A percentile compares a stretch with the other conserved stretches of the same genome.
These are phyloP conservation scores for Daphne laureola DNA, from an alignment of 441 rosid genomes.

Conservation along the genomic window DNA sequence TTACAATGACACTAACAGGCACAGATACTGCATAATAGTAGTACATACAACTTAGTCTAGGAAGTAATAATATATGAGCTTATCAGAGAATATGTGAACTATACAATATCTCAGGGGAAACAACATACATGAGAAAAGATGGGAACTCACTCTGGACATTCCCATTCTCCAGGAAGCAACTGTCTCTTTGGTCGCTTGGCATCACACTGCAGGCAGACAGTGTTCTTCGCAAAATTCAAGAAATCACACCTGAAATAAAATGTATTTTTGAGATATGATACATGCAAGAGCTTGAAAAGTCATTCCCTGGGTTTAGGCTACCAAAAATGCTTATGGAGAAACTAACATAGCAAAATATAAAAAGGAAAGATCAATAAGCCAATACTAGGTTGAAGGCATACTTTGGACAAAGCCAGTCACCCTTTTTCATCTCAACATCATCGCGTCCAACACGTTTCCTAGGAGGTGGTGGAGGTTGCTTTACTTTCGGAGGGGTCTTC, in stretches of 20 bases:
- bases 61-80: too few species aligned
- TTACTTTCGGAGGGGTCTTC: conserved; percentile 84
- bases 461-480: conserved; percentile 94
- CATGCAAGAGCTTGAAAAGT: conserved; percentile 9
- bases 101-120: conserved; percentile 2
- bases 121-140: not conserved
- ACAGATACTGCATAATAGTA: too few species aligned
- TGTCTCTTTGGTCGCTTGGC: conserved; percentile 95
- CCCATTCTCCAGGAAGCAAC: conserved; percentile 99
- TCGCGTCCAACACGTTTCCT: conserved; percentile 89
- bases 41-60: too few species aligned
- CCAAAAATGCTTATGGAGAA: conserved; percentile 1
- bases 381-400: conserved; percentile 27
- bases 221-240: conserved; percentile 93
- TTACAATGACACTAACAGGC: too few species aligned
- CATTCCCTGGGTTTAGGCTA: not conserved
- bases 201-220: conserved; percentile 88
- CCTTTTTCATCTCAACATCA: conserved; percentile 94
- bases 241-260: conserved; percentile 74
- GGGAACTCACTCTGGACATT: conserved; percentile 85
- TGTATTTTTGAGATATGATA: conserved; percentile 4
- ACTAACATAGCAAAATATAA: not conserved
- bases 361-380: not conserved
- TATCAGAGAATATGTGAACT: too few species aligned
- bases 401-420: conserved; percentile 98